Conservation (phyloP, 768 basidiomycete genomes). For the Russula ochroleuca region DNA sequence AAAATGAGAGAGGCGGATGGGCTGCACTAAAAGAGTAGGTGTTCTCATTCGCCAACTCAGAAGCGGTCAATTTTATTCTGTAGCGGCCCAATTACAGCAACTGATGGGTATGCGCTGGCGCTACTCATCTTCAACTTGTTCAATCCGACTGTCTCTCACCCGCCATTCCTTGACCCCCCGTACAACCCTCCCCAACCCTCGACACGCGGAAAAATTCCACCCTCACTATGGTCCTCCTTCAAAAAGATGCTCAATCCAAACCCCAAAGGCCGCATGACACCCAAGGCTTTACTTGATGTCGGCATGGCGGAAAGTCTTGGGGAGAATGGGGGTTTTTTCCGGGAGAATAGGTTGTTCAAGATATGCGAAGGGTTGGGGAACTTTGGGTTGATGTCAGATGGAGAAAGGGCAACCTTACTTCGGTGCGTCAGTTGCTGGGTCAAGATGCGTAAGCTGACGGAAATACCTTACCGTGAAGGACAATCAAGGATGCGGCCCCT, state of each 20-base stretch:
- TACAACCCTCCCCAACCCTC: constrained; percentile 76
- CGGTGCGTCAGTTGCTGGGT: constrained; percentile 42
- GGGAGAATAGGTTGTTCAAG: constrained; percentile 73
- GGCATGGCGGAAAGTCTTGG: constrained; percentile 66
- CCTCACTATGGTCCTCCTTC: constrained; percentile 68
- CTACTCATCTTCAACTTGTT: constrained; percentile 82
- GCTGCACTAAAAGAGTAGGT: constrained; percentile 73
- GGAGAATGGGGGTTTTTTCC: constrained; percentile 72
- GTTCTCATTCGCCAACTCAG: constrained; percentile 1
- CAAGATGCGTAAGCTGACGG: not conserved
- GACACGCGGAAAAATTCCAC: constrained; percentile 73
- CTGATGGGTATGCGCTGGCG: constrained; percentile 87
- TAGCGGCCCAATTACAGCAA: constrained; percentile 52
- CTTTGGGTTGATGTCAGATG: constrained; percentile 75
- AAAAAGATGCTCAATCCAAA: constrained; percentile 90
- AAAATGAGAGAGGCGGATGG: constrained; percentile 88
- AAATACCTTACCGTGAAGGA: constrained; percentile 41
- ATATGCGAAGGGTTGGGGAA: constrained; percentile 82
- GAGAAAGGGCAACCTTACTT: constrained; percentile 70
- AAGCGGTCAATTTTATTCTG: constrained; percentile 37
- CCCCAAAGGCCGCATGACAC: constrained; percentile 69
- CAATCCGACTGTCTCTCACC: constrained; percentile 68
- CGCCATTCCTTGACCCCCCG: constrained; percentile 66
- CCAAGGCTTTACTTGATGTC: constrained; percentile 71
- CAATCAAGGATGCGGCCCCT: constrained; percentile 70